Conservation (phyloP, 148 eudicot species). For the Chenopodium formosanum region DNA sequence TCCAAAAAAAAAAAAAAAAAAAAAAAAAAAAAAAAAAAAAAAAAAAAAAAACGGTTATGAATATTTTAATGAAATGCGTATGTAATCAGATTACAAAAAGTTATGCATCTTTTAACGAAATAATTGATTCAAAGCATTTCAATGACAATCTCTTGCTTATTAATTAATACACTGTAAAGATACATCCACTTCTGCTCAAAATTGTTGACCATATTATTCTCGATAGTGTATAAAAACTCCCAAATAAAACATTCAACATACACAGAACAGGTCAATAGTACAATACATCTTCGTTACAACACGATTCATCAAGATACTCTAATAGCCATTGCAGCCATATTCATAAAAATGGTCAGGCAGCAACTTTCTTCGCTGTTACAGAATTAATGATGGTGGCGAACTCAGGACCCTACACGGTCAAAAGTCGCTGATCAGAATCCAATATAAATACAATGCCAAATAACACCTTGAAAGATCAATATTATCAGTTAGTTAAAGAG, state of each 20-base stretch:
- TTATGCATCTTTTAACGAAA: too few species aligned
- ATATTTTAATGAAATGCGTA: too few species aligned
- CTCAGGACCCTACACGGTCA: slow-evolving; percentile 75
- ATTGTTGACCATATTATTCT: slow-evolving; percentile 7
- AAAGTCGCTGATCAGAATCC: not conserved
- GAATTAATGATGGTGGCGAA: slow-evolving; percentile 88
- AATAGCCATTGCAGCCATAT: slow-evolving; percentile 5
- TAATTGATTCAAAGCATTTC: not conserved
- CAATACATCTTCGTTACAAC: not conserved
- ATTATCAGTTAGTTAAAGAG: not conserved
- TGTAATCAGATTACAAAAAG: too few species aligned
- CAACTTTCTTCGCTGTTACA: slow-evolving; percentile 87
- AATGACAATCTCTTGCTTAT: not conserved
- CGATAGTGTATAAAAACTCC: slow-evolving; percentile 3
- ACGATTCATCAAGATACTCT: not conserved
- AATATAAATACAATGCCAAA: not conserved
- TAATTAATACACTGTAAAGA: not conserved
- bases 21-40: too few species aligned
- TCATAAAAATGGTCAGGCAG: slow-evolving; percentile 53
- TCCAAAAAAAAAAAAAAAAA: too few species aligned
- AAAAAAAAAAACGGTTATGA: too few species aligned
- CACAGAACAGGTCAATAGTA: slow-evolving; percentile 11
- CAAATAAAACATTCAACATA: slow-evolving; percentile 13
- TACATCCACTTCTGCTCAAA: slow-evolving; percentile 26
- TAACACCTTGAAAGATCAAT: not conserved